A percentile compares a stretch with the other conserved stretches of the same genome.
Conservation (phyloP, 1,284 basidiomycete species). For the Heterobasidion occidentale region DNA sequence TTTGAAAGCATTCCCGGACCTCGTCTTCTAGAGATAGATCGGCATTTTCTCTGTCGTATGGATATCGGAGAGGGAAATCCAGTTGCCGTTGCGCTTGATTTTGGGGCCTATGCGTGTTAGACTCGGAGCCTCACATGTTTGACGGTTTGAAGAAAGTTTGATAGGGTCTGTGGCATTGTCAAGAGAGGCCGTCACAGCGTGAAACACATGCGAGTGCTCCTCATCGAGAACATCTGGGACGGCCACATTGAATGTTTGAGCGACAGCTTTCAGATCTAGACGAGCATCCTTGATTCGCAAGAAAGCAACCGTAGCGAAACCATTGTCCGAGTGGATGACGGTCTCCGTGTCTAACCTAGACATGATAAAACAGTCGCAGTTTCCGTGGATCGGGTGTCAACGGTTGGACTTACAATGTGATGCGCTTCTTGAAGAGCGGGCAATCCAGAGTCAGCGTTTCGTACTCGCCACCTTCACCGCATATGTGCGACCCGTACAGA, state of each 20-base stretch:
- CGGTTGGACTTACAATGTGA: conserved; percentile 67
- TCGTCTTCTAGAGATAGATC: conserved; percentile 49
- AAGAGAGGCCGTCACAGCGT: conserved; percentile 13
- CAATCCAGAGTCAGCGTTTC: conserved; percentile 91
- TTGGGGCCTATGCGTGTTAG: background rate
- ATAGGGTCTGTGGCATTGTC: conserved; percentile 11
- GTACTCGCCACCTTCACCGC: conserved; percentile 98
- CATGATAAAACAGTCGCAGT: background rate
- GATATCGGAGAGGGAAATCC: conserved; percentile 55
- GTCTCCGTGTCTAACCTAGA: conserved; percentile 57
- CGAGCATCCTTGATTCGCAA: conserved; percentile 67
- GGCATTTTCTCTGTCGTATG: conserved; percentile 18
- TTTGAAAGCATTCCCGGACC: conserved; percentile 51
- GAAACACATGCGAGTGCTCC: conserved; percentile 1
- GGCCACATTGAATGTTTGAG: conserved; percentile 11
- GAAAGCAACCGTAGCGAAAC: conserved; percentile 84
- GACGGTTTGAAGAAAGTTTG: background rate
- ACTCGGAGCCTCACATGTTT: background rate
- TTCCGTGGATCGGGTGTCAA: background rate
- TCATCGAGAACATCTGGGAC: conserved; percentile 50
- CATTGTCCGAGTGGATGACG: conserved; percentile 68
- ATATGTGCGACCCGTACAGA: conserved; percentile 87
- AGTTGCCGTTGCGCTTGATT: conserved; percentile 25
- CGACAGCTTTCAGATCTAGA: conserved; percentile 44
- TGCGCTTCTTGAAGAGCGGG: conserved; percentile 78